Evolutionary conservation across 1,139 yeast genomes (phyloP), one percentile per base, ranked within the genome.

Genomic region (Taphrina flavorubra): DNA sequence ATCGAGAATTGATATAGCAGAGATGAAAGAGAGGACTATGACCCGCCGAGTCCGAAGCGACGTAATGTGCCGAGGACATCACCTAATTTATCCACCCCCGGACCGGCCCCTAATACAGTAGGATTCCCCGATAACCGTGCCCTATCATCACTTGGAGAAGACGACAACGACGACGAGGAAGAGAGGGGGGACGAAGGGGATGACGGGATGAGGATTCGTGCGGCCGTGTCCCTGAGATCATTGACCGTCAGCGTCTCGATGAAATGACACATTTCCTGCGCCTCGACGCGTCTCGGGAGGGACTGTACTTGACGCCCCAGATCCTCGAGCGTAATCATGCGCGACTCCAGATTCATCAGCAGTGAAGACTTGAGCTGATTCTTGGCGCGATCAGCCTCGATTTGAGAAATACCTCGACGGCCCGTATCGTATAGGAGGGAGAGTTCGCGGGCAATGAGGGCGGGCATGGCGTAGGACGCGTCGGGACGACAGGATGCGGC

Each of bases 311-410:
- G 99, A 78, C 99, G 86, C 13, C 99, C 99, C 78, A 92, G 83
- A 76, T 94, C 99, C 78, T 94, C 99, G 68, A 94, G 81, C 74
- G 90, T 92, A 18, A 96, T 96, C 82, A 94, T 84, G 77, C 89
- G 91, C 73, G 95, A 87, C 78, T 94, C 99, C 61, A 92, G 84
- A 76, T 92, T 94, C 97, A 94, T 94, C 76, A 94, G 83, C 71
- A 94, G 81, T 5, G 96, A 88, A n/a, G 95, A 87, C 64, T 89
- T 87, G 69, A 94, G 83, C 80, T 94, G 99, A 78, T 91, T 92
- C 78, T 94, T 94, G 39, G 98, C 97, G 72, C 99, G 84, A 70
- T 83, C 79, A 8, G 94, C 94, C 79, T 94, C 99, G 55, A 81
- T 83, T 18, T 84, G 84, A 8, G 87, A 83, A 60, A 94, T 81